Evolutionary conservation across 371 early-diverging fungal species (phyloP), one percentile per base, ranked within the genome.

Genomic region (Umbelopsis sp.): DNA sequence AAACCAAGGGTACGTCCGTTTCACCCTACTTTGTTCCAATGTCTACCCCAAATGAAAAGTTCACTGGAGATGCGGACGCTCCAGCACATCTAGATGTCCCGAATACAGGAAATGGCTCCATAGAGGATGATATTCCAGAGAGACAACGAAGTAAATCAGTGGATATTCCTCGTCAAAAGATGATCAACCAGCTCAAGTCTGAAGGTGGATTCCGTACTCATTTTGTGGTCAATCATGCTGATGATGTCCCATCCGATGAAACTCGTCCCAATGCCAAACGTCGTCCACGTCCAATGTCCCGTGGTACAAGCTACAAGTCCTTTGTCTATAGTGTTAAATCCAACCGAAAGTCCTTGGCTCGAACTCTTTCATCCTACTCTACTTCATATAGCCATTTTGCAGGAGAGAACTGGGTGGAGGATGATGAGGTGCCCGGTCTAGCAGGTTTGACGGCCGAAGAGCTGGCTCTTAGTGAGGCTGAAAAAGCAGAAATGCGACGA

Each of bases 121-220:
- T 11, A 3, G 57, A 57, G 29, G 57, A 57, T 11, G 35, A n/a
- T 12, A n/a, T 29, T 16, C 9, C 35, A 10, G 57, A 57, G 4
- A 57, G 76, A 0, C 75, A 75, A 32, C 69, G 84, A 5, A 78
- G 82, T 0, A 79, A 76, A 44, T 84, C 84, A 4, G 66, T 81
- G 16, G 74, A 70, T 67, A 65, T 76, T 25, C 77, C 82, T 37
- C 74, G 82, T 18, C 50, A 65, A 11, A 76, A 72, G 22, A 66
- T 77, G 18, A 64, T 84, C 32, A 76, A 79, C 35, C 73, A 76
- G 35, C 74, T 88, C 32, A 82, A 80, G 67, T 74, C 83, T 63
- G 97, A 97, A 0, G 98, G 98, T 65, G 94, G 93, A 29, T 96
- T 98, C 78, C 89, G 97, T 45, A 87, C 97, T 14, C 91, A 94